Percentiles rank a stretch among this genome's conserved stretches.
Evolutionary conservation across 768 basidiomycete species (phyloP).

Genomic region (Boletales sp.): DNA sequence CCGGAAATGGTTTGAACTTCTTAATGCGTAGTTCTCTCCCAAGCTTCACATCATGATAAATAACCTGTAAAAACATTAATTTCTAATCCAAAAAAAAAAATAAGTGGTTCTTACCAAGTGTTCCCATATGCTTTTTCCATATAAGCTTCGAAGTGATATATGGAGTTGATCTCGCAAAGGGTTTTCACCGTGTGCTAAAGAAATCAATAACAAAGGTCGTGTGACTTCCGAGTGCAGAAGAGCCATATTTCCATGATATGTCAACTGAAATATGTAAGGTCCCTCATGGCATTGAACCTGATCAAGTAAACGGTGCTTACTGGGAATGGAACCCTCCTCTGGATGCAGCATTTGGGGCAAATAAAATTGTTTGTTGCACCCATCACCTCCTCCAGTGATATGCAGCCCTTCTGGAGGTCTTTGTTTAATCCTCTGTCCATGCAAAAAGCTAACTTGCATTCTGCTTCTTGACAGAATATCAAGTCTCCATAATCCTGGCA

Average conservation of each 20-base stretch:
- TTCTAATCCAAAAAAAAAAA: too few species aligned
- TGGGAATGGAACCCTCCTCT: neutral
- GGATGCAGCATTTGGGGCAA: neutral
- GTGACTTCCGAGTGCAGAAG: neutral
- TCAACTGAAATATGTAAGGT: too few species aligned
- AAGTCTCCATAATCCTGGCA: neutral
- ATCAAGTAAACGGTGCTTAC: neutral
- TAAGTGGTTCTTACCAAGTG: too few species aligned
- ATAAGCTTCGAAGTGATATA: neutral
- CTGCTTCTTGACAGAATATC: neutral
- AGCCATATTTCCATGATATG: too few species aligned
- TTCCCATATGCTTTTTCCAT: neutral
- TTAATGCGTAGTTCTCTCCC: too few species aligned
- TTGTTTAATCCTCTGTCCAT: neutral
- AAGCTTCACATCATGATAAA: neutral
- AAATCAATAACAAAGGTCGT: neutral
- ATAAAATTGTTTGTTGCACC: neutral
- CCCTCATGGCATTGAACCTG: too few species aligned
- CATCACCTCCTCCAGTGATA: too few species aligned
- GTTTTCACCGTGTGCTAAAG: neutral
- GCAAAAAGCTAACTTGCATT: neutral
- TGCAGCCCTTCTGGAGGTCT: too few species aligned
- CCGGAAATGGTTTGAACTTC: conserved; percentile 3
- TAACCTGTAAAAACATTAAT: neutral
- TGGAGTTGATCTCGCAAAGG: neutral